Percentiles rank a stretch among this genome's conserved stretches.
Conservation (phyloP, 805 yeast species). For the Metschnikowia santaceciliae region DNA sequence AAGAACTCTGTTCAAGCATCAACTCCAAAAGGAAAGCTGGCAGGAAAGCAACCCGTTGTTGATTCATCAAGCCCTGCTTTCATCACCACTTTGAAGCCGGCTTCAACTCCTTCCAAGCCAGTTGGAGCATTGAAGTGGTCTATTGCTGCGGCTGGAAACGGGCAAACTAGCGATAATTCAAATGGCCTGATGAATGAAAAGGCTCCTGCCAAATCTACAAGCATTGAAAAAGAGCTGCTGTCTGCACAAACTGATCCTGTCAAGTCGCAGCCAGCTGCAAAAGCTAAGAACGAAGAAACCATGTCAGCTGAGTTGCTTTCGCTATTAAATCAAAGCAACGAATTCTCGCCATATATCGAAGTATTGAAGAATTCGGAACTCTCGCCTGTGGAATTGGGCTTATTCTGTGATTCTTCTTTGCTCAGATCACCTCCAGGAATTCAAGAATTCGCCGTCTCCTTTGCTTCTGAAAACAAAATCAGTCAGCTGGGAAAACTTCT, state of each 20-base stretch:
- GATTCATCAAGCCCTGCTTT: conserved; percentile 38
- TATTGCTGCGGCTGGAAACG: conserved; percentile 45
- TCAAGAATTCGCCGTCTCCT: conserved; percentile 39
- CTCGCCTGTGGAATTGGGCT: conserved; percentile 27
- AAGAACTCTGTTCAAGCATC: conserved; percentile 1
- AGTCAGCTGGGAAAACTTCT: conserved; percentile 23
- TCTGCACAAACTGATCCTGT: background rate
- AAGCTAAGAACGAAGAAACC: conserved; percentile 11
- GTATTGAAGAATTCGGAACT: conserved; percentile 30
- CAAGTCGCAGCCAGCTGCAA: background rate
- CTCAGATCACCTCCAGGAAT: conserved; percentile 40
- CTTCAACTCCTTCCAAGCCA: conserved; percentile 51
- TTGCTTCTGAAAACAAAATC: conserved; percentile 30
- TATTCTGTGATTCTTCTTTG: conserved; percentile 34
- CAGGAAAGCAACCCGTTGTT: conserved; percentile 12
- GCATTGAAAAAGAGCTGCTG: background rate
- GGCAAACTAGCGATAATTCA: conserved; percentile 8
- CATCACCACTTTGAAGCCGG: conserved; percentile 48
- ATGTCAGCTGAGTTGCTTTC: conserved; percentile 18
- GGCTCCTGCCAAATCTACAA: background rate
- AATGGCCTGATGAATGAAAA: conserved; percentile 3
- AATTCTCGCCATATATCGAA: conserved; percentile 20
- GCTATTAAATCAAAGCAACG: conserved; percentile 19
- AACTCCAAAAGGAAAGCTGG: conserved; percentile 15
- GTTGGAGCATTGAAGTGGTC: conserved; percentile 56